phyloP scores from a whole-genome alignment of 1,284 basidiomycete species.

The Moesziomyces globuligerus region DNA sequence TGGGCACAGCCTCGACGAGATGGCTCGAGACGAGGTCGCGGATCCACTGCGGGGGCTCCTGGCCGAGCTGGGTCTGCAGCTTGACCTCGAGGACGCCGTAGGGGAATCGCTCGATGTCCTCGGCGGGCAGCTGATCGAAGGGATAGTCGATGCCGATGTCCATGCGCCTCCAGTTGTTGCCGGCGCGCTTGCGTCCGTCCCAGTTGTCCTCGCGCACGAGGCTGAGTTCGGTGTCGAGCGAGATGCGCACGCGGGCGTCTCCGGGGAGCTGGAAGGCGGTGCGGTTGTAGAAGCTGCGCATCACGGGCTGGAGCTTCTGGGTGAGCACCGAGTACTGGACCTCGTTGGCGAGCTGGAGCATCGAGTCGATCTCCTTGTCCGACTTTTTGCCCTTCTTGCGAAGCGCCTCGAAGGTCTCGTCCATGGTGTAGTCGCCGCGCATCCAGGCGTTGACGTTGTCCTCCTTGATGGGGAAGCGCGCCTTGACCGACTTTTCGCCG shows the following conservation, averaged over 20 bases:
- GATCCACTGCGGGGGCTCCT: constrained; percentile 96
- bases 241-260: constrained; percentile 96
- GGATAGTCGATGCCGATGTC: constrained; percentile 94
- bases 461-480: constrained; percentile 96
- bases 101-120: constrained; percentile 91
- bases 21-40: constrained; percentile 92
- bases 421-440: constrained; percentile 89
- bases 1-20: constrained; percentile 72
- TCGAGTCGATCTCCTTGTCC: constrained; percentile 89
- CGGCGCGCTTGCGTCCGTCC: constrained; percentile 82
- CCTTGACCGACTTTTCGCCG: constrained; percentile 98
- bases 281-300: constrained; percentile 99
- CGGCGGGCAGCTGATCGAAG: constrained; percentile 79
- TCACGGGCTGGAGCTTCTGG: constrained; percentile 81
- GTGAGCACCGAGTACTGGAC: constrained; percentile 91
- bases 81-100: constrained; percentile 95
- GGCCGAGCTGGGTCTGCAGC: constrained; percentile 93
- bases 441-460: constrained; percentile 92
- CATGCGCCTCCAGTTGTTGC: constrained; percentile 90
- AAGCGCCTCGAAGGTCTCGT: constrained; percentile 89
- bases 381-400: constrained; percentile 93
- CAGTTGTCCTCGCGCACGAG: constrained; percentile 97
- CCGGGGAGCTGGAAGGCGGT: constrained; percentile 99
- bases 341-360: constrained; percentile 96
- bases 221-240: constrained; percentile 93